Conservation (phyloP, 2,329 filamentous ascomycete species). For the Trichoderma afroharzianum region DNA sequence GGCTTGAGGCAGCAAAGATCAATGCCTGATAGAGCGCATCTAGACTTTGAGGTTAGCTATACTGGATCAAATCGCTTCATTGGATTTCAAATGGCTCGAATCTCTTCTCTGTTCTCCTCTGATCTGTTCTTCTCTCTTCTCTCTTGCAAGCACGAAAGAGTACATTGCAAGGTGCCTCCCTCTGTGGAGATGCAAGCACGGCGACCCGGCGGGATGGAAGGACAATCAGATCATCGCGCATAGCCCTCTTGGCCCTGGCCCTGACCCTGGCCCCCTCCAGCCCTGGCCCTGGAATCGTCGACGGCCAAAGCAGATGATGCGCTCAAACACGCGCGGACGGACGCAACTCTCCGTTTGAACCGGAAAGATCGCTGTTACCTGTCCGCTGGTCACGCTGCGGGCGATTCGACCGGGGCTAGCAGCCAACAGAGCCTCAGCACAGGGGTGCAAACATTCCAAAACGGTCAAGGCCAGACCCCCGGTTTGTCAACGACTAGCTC, state of each 20-base stretch:
- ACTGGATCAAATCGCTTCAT: background rate
- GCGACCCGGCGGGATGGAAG: background rate
- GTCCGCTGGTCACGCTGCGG: background rate
- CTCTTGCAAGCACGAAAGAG: background rate
- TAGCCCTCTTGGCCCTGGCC: background rate
- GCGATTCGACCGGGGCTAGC: background rate
- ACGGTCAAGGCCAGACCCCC: background rate
- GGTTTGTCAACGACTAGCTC: background rate
- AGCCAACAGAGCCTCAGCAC: slow-evolving; percentile 9
- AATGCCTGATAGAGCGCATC: background rate
- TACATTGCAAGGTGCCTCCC: background rate
- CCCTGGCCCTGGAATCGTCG: background rate
- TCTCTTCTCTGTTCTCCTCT: background rate
- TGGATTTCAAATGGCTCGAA: background rate
- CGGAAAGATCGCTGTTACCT: background rate
- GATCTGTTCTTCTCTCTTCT: background rate
- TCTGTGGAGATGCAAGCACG: background rate
- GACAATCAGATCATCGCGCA: background rate
- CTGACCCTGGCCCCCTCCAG: background rate
- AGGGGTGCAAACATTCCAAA: background rate
- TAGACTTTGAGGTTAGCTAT: background rate
- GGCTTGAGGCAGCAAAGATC: background rate
- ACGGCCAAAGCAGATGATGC: background rate
- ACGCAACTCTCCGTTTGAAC: slow-evolving; percentile 1
- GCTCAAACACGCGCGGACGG: background rate